phyloP scores from a whole-genome alignment of 805 yeast species.

The Komagataella populi region DNA sequence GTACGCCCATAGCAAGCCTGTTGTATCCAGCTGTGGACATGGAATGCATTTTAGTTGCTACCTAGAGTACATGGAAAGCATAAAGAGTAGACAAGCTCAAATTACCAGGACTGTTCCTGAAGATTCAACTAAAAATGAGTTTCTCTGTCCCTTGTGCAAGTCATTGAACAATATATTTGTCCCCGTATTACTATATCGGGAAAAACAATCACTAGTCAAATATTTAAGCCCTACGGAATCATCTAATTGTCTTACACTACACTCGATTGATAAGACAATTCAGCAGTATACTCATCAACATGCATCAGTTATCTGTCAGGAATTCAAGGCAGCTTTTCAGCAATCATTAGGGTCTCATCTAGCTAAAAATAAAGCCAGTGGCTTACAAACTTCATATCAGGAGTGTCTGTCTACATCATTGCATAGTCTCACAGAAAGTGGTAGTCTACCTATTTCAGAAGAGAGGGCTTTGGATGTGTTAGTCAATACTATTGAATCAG shows the following conservation, averaged over 20 bases:
- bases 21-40: conserved; percentile 80
- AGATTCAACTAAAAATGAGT: conserved; percentile 54
- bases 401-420: not conserved
- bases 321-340: not conserved
- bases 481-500: conserved; percentile 44
- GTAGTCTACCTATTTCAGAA: not conserved
- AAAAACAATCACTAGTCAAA: conserved; percentile 12
- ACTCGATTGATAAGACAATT: not conserved
- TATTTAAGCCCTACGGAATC: not conserved
- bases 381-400: not conserved
- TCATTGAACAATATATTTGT: conserved; percentile 73
- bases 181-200: conserved; percentile 54
- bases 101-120: conserved; percentile 78
- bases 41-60: conserved; percentile 83
- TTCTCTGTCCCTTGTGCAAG: conserved; percentile 84
- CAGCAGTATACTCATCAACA: not conserved
- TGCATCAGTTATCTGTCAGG: not conserved
- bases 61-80: conserved; percentile 44
- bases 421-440: not conserved
- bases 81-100: conserved; percentile 42
- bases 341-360: not conserved
- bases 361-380: not conserved
- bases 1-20: conserved; percentile 26
- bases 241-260: not conserved
- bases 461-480: conserved; percentile 11